Evolutionary conservation across 2,329 filamentous ascomycete genomes (phyloP).

Genomic region (Aspergillus proliferans): DNA sequence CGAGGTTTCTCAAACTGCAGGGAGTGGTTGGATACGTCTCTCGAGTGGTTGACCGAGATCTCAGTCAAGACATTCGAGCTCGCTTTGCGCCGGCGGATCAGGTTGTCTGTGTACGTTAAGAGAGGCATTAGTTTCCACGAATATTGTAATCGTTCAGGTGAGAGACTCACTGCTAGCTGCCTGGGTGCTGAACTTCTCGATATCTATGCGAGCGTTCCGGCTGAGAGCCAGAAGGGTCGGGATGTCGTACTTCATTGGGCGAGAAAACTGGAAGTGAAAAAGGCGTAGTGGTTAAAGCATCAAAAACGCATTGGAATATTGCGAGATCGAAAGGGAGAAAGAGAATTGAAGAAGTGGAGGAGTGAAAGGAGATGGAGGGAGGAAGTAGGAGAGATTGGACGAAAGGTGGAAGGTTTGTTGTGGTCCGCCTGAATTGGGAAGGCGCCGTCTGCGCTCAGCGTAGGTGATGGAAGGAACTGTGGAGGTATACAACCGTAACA

Average conservation of each 20-base stretch:
- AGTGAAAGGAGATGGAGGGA: slow-evolving; percentile 1
- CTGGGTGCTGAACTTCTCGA: slow-evolving; percentile 21
- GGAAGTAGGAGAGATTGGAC: not conserved
- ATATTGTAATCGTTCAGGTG: not conserved
- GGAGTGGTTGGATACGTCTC: slow-evolving; percentile 17
- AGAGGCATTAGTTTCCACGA: not conserved
- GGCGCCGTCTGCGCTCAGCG: not conserved
- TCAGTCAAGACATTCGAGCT: slow-evolving; percentile 20
- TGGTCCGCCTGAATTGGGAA: not conserved
- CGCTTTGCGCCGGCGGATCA: slow-evolving; percentile 15
- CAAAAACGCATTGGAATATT: slow-evolving; percentile 1
- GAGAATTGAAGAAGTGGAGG: slow-evolving; percentile 7
- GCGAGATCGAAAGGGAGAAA: not conserved
- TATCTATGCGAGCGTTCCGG: slow-evolving; percentile 20
- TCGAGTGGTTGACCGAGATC: slow-evolving; percentile 18
- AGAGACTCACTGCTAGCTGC: slow-evolving; percentile 25
- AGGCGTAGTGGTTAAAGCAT: not conserved
- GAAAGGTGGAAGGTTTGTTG: not conserved
- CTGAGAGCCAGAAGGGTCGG: slow-evolving; percentile 31
- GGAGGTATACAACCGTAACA: not conserved
- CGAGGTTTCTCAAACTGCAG: slow-evolving; percentile 12
- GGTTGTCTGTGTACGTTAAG: slow-evolving; percentile 15
- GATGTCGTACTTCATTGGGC: slow-evolving; percentile 32
- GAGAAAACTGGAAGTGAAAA: not conserved
- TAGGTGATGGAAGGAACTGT: not conserved